phyloP scores from a whole-genome alignment of 1,139 yeast genomes.

The Barnettozyma hawaiiensis region DNA sequence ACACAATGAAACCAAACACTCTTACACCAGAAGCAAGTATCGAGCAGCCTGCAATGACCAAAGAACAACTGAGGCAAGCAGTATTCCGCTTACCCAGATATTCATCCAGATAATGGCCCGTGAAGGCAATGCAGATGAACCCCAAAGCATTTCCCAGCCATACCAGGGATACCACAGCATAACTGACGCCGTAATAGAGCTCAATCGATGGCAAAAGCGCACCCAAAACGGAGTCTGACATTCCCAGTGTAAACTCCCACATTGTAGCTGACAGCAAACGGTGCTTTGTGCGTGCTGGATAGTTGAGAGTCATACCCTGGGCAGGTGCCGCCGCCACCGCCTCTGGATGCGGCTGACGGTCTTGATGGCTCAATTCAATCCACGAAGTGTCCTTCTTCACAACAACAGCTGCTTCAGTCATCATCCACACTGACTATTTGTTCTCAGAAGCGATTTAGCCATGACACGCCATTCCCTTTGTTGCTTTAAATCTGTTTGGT shows the following conservation, averaged over 20 bases:
- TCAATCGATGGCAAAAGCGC: slow-evolving; percentile 41
- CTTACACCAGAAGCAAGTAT: slow-evolving; percentile 1
- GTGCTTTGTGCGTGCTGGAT: slow-evolving; percentile 41
- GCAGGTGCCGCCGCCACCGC: background rate
- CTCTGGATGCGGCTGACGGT: background rate
- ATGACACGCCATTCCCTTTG: too few relatives aligned
- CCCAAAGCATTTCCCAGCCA: slow-evolving; percentile 43
- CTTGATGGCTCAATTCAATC: too few relatives aligned
- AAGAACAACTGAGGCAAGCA: slow-evolving; percentile 22
- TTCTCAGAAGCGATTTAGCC: too few relatives aligned
- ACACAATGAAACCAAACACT: slow-evolving; percentile 35
- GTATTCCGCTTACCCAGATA: slow-evolving; percentile 33
- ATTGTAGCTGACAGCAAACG: slow-evolving; percentile 37
- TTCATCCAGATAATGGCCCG: slow-evolving; percentile 34
- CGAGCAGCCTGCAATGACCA: slow-evolving; percentile 25
- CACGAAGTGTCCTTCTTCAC: too few relatives aligned
- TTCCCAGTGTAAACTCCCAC: slow-evolving; percentile 36
- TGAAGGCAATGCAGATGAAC: slow-evolving; percentile 34
- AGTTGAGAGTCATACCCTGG: slow-evolving; percentile 11
- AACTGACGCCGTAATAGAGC: slow-evolving; percentile 33
- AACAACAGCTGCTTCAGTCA: too few relatives aligned
- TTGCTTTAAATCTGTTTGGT: too few relatives aligned
- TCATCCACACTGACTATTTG: too few relatives aligned
- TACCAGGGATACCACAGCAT: slow-evolving; percentile 38
- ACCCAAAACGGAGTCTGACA: slow-evolving; percentile 41